Conservation (phyloP, 495 filamentous ascomycete genomes). For the Aspergillus ostianus region DNA sequence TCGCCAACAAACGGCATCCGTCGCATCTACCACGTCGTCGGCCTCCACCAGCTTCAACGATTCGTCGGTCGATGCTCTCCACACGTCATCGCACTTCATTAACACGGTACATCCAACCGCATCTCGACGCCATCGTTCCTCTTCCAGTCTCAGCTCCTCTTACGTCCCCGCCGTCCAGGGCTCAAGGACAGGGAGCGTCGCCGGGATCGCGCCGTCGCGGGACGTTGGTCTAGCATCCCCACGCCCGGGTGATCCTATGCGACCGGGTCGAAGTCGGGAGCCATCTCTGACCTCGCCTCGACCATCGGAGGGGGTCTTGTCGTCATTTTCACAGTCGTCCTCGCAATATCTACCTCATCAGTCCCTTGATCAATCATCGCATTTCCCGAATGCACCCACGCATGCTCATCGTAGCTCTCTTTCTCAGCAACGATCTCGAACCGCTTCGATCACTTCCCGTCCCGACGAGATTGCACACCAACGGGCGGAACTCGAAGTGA, state of each 20-base stretch:
- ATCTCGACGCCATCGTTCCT: slow-evolving; percentile 63
- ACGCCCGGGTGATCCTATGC: slow-evolving; percentile 26
- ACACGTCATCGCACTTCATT: slow-evolving; percentile 47
- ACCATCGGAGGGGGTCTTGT: slow-evolving; percentile 37
- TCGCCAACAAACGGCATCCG: slow-evolving; percentile 77
- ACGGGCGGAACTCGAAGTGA: slow-evolving; percentile 66
- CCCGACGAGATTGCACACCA: slow-evolving; percentile 72
- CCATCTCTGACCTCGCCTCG: slow-evolving; percentile 45
- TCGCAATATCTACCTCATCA: slow-evolving; percentile 27
- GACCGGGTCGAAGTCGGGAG: slow-evolving; percentile 36
- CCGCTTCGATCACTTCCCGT: slow-evolving; percentile 28
- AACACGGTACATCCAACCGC: slow-evolving; percentile 54
- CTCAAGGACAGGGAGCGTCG: slow-evolving; percentile 41
- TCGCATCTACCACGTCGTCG: slow-evolving; percentile 77
- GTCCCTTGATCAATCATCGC: slow-evolving; percentile 30
- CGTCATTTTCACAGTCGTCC: slow-evolving; percentile 31
- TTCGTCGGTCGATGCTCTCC: slow-evolving; percentile 37
- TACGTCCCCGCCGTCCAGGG: slow-evolving; percentile 47
- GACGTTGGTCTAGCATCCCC: slow-evolving; percentile 30
- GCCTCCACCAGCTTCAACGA: slow-evolving; percentile 62
- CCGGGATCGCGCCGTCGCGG: slow-evolving; percentile 49
- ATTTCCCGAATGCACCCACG: slow-evolving; percentile 24
- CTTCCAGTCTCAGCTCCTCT: slow-evolving; percentile 57
- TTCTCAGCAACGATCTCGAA: slow-evolving; percentile 29
- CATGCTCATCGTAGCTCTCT: slow-evolving; percentile 33